Evolutionary conservation across 768 basidiomycete genomes (phyloP).

Genomic region (Coprinopsis strossmayeri): DNA sequence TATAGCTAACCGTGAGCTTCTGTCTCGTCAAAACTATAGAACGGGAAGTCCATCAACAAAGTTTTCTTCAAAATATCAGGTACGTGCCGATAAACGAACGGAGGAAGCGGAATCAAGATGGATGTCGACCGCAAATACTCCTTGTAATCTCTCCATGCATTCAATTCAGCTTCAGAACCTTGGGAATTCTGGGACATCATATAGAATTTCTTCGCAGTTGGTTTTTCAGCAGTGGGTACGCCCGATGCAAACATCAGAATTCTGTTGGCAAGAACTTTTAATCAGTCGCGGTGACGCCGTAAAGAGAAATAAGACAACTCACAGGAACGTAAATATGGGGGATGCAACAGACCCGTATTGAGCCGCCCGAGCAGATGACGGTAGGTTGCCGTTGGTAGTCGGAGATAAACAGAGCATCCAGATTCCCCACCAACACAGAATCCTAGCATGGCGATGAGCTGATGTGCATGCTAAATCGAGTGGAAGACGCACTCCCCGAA

Average conservation of each 20-base stretch:
- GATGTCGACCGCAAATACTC: conserved; percentile 50
- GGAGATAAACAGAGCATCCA: conserved; percentile 58
- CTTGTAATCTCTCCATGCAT: conserved; percentile 50
- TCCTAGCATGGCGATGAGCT: too few species aligned
- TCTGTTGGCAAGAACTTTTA: too few species aligned
- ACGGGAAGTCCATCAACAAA: conserved; percentile 53
- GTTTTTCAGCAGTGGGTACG: conserved; percentile 65
- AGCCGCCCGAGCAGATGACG: conserved; percentile 39
- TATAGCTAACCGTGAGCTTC: conserved; percentile 28
- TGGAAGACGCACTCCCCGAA: conserved; percentile 52
- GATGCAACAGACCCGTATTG: conserved; percentile 56
- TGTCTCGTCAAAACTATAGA: conserved; percentile 50
- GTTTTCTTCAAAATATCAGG: conserved; percentile 48
- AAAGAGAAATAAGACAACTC: too few species aligned
- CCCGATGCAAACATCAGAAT: conserved; percentile 63
- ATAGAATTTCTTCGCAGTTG: conserved; percentile 53
- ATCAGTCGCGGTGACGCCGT: too few species aligned
- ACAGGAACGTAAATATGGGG: conserved; percentile 61
- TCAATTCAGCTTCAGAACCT: conserved; percentile 20
- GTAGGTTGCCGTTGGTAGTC: conserved; percentile 37
- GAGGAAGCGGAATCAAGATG: conserved; percentile 57
- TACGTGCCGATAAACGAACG: conserved; percentile 42
- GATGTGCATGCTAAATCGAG: neutral
- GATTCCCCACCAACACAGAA: conserved; percentile 62
- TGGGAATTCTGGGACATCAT: conserved; percentile 39